Evolutionary conservation across 179 eudicot genomes (phyloP).

Genomic region (Sideroxylon spinosum): DNA sequence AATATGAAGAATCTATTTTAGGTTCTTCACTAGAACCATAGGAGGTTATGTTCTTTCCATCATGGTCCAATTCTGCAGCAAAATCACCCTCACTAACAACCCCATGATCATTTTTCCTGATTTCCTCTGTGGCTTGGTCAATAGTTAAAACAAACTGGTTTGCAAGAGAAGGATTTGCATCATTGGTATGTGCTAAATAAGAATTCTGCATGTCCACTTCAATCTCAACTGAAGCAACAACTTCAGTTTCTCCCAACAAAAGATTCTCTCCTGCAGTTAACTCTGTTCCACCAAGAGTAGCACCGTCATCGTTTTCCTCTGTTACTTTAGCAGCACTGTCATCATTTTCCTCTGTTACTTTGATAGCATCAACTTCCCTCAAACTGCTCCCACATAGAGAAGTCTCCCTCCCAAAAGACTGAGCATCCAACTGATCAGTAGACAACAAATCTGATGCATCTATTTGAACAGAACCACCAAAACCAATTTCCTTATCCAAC

Average conservation of each 20-base stretch:
- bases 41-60: conserved; percentile 24
- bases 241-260: conserved; percentile 27
- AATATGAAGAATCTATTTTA: conserved; percentile 23
- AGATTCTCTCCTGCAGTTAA: conserved; percentile 18
- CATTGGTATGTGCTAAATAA: conserved; percentile 19
- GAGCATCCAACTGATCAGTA: conserved; percentile 27
- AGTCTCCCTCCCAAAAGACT: conserved; percentile 25
- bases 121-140: conserved; percentile 24
- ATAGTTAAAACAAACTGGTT: conserved; percentile 13
- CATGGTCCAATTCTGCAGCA: conserved; percentile 28
- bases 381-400: conserved; percentile 21
- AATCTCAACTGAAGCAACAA: conserved; percentile 23
- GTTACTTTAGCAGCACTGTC: conserved; percentile 12
- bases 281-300: conserved; percentile 21
- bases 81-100: conserved; percentile 29
- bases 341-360: conserved; percentile 20
- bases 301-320: conserved; percentile 22
- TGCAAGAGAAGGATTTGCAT: conserved; percentile 18
- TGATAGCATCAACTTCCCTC: conserved; percentile 21
- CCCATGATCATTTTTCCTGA: conserved; percentile 19
- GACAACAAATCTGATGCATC: conserved; percentile 23
- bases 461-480: conserved; percentile 17
- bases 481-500: conserved; percentile 18
- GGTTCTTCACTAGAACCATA: conserved; percentile 11
- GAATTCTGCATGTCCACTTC: conserved; percentile 18